Percentiles rank a stretch among this genome's conserved stretches.
phyloP scores from a whole-genome alignment of 108 stramenopile species.

The Stephanodiscus triporus region DNA sequence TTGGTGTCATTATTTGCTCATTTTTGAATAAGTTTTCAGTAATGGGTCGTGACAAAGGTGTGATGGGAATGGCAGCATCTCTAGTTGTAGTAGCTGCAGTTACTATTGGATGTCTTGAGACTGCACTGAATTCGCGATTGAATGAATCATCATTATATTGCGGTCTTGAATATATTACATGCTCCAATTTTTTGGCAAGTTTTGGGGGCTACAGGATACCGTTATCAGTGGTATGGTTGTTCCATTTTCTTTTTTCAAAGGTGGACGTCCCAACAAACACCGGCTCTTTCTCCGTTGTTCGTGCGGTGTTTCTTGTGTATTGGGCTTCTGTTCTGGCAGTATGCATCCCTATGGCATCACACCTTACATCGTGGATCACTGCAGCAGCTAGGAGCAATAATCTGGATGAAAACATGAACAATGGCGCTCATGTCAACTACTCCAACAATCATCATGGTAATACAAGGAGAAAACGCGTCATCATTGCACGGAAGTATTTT shows the following conservation, averaged over 20 bases:
- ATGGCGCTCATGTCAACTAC: neutral
- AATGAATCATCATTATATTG: neutral
- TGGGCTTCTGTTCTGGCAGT: constrained; percentile 20
- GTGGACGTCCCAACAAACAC: neutral
- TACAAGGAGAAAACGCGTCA: constrained; percentile 36
- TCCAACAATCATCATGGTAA: neutral
- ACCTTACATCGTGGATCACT: constrained; percentile 18
- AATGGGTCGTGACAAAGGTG: neutral
- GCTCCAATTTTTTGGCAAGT: neutral
- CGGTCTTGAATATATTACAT: neutral
- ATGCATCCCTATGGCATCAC: constrained; percentile 22
- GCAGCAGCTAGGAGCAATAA: neutral
- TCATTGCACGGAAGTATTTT: constrained; percentile 81
- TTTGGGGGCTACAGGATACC: constrained; percentile 5
- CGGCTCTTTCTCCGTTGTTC: neutral
- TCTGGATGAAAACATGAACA: neutral
- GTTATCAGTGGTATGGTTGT: constrained; percentile 25
- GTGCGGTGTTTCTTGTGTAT: constrained; percentile 17
- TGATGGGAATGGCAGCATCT: neutral
- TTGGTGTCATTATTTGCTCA: constrained; percentile 16
- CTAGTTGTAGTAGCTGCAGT: constrained; percentile 13
- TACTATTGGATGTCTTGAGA: constrained; percentile 37
- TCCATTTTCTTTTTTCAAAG: constrained; percentile 21
- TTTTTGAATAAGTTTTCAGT: constrained; percentile 7
- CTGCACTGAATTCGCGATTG: constrained; percentile 12